Evolutionary conservation across 2,329 filamentous ascomycete species (phyloP).

Genomic region (Hysterium pulicare): DNA sequence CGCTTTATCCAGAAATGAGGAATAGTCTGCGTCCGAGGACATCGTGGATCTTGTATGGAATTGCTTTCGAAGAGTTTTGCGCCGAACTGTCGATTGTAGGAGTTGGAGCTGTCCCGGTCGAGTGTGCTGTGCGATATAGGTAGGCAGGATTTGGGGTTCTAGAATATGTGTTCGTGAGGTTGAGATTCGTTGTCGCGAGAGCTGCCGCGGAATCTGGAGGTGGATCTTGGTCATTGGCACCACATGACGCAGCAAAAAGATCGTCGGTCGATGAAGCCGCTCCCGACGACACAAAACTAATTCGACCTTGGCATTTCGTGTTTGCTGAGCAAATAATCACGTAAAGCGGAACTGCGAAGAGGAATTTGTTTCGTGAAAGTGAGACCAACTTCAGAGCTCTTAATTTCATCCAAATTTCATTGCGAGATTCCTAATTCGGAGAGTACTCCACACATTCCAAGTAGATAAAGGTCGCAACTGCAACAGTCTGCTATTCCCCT

Average conservation of each 20-base stretch:
- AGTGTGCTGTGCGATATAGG: background rate
- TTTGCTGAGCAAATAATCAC: too few species aligned
- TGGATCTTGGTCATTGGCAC: background rate
- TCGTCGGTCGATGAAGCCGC: too few species aligned
- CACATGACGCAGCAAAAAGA: slow-evolving; percentile 1
- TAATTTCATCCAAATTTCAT: too few species aligned
- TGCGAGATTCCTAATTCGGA: too few species aligned
- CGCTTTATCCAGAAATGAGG: slow-evolving; percentile 80
- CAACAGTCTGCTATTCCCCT: too few species aligned
- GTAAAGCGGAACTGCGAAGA: too few species aligned
- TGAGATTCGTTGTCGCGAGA: background rate
- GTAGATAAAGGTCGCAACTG: too few species aligned
- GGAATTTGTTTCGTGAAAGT: too few species aligned
- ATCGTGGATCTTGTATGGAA: slow-evolving; percentile 41
- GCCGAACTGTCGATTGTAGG: background rate
- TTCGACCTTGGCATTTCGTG: too few species aligned
- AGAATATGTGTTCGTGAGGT: background rate
- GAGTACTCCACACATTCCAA: too few species aligned
- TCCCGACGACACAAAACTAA: too few species aligned
- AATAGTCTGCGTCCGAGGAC: slow-evolving; percentile 79
- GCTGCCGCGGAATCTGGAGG: background rate
- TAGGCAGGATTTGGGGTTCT: background rate
- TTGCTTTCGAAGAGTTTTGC: background rate
- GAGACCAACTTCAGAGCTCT: too few species aligned
- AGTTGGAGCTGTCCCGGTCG: background rate